Evolutionary conservation across 305 asterid species (phyloP), one percentile per base, ranked within the genome.

Genomic region (Solanum chacoense): DNA sequence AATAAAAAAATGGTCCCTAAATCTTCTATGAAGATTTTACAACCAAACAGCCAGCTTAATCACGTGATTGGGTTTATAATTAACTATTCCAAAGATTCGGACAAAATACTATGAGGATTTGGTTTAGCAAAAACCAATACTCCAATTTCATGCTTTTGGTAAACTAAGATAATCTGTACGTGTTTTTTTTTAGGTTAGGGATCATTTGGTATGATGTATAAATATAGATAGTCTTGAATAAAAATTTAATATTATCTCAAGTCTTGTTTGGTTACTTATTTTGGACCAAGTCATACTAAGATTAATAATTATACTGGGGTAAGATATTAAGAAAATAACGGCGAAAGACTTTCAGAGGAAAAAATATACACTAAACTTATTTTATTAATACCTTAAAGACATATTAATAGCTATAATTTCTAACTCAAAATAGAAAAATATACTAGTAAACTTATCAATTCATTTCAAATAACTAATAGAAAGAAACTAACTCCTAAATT

Each of bases 41-140:
- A 89, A 69, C 40, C 67, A 71, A 77, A 69, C 31, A 31, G 14
- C 42, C 55, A 10, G 34, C 45, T 50, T 55, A 89, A 78, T 87
- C 91, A 86, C 85, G 87, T 89, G 89, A 86, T 79, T 86, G 71
- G 65, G 50, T 9, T 31, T 72, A 29, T 34, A 32, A 73, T 87
- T 73, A 65, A 69, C 16, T 28, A 59, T 88, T 88, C 80, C 36
- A 35, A 73, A 88, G 85, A 88, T 73, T 75, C 88, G 50, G 50
- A 79, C 85, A 26, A 26, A 40, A 50, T 36, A 10, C 14, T 29
- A 50, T 79, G 36, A 40, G 24, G 85, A 40, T 79, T 40, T 26
- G 85, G 67, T 40, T 40, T 73, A 35, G 84, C 50, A 75, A 74
- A 18, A 75, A 16, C 24, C 3, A 4, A 73, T 14, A 32, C 36